Conservation (phyloP, 192 early-diverging fungal species). For the Coemansia asiatica region DNA sequence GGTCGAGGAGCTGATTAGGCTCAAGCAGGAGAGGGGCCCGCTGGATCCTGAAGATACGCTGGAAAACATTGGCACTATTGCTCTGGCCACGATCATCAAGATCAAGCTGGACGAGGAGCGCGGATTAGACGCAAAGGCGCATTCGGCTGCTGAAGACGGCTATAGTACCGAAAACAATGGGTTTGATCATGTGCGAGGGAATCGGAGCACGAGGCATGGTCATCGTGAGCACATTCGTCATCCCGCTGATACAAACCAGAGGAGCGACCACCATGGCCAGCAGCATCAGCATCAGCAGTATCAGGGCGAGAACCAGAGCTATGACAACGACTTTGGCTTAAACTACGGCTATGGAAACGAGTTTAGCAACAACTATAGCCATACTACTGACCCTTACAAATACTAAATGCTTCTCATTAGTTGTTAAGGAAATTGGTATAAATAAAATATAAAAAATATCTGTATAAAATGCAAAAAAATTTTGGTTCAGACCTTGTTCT, state of each 20-base stretch:
- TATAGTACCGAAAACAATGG: not conserved
- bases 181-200: slow-evolving; percentile 1
- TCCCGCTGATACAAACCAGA: not conserved
- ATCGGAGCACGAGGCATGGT: slow-evolving; percentile 8
- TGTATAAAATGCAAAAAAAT: too few species aligned
- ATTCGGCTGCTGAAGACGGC: not conserved
- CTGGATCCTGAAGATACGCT: slow-evolving; percentile 38
- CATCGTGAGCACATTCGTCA: not conserved
- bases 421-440: too few species aligned
- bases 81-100: slow-evolving; percentile 47
- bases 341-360: not conserved
- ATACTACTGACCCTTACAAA: slow-evolving; percentile 6
- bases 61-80: slow-evolving; percentile 42
- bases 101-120: slow-evolving; percentile 49
- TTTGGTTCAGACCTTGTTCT: not conserved
- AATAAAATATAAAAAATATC: too few species aligned
- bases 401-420: slow-evolving; percentile 10
- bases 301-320: not conserved
- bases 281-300: not conserved
- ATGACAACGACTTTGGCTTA: not conserved
- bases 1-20: slow-evolving; percentile 30
- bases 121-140: not conserved
- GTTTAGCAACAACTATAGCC: slow-evolving; percentile 7
- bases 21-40: slow-evolving; percentile 20
- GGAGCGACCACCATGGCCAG: not conserved